These are phyloP conservation scores for Scheffersomyces coipomensis DNA, from an alignment of 805 yeast genomes.

Conservation along the genomic window DNA sequence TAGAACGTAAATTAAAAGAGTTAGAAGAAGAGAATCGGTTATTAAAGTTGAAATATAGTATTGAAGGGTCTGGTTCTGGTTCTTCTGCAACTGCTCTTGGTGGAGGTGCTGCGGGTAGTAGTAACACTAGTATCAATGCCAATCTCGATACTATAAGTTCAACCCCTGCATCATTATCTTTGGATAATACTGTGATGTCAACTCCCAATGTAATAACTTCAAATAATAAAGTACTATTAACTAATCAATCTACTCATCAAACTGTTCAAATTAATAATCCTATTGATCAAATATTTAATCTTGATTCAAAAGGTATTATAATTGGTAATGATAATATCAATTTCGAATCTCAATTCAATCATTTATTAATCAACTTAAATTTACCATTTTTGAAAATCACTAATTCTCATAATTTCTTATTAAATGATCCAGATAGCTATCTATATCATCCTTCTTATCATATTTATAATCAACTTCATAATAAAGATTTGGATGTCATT, in stretches of 20 bases:
- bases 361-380: slow-evolving; percentile 39
- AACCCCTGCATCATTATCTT: neutral
- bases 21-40: slow-evolving; percentile 56
- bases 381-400: slow-evolving; percentile 44
- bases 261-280: slow-evolving; percentile 35
- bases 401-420: slow-evolving; percentile 40
- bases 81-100: slow-evolving; percentile 6
- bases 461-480: slow-evolving; percentile 33
- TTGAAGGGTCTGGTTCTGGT: slow-evolving; percentile 2
- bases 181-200: neutral
- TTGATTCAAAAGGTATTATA: slow-evolving; percentile 40
- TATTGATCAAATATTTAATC: slow-evolving; percentile 44
- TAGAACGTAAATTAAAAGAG: slow-evolving; percentile 60
- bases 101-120: neutral
- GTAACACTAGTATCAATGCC: slow-evolving; percentile 10
- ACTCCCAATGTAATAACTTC: slow-evolving; percentile 5
- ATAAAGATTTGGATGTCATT: slow-evolving; percentile 34
- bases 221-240: slow-evolving; percentile 9
- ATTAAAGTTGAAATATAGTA: slow-evolving; percentile 32
- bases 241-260: slow-evolving; percentile 8
- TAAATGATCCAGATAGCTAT: slow-evolving; percentile 42
- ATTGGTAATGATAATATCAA: slow-evolving; percentile 46
- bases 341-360: slow-evolving; percentile 46
- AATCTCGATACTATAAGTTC: slow-evolving; percentile 1
- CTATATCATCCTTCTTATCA: slow-evolving; percentile 39